phyloP scores from a whole-genome alignment of 1,284 basidiomycete species.

The Coriolopsis trogii region DNA sequence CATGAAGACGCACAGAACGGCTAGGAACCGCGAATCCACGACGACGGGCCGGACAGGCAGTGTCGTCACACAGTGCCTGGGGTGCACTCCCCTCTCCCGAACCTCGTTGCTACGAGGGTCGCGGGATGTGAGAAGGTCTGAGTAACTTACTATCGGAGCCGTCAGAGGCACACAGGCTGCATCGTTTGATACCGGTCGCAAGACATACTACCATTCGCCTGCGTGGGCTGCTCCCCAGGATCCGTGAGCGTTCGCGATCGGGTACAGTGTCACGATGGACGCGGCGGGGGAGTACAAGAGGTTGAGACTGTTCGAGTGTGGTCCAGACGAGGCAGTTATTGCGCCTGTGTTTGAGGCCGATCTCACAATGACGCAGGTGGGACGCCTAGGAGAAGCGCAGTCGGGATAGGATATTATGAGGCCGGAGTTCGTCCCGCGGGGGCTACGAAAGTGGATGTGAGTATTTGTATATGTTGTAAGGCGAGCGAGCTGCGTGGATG shows the following conservation, averaged over 20 bases:
- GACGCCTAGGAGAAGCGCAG: too few species aligned
- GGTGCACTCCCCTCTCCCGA: neutral
- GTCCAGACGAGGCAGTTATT: neutral
- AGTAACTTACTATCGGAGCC: too few species aligned
- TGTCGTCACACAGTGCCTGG: slow-evolving; percentile 4
- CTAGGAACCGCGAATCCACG: slow-evolving; percentile 2
- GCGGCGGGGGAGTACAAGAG: neutral
- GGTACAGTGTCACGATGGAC: neutral
- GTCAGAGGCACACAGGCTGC: too few species aligned
- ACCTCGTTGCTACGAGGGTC: neutral
- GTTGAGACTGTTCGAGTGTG: slow-evolving; percentile 1
- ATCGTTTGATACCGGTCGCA: neutral
- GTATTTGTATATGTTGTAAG: too few species aligned
- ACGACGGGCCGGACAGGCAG: neutral
- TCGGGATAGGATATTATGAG: too few species aligned
- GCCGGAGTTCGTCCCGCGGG: too few species aligned
- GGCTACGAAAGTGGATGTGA: too few species aligned
- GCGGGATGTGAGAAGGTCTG: neutral
- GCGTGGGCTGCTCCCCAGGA: neutral
- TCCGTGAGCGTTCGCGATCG: neutral
- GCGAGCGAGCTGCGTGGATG: too few species aligned
- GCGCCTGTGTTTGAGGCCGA: neutral
- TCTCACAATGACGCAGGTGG: too few species aligned
- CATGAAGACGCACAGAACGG: neutral
- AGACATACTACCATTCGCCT: neutral